Evolutionary conservation across 2,329 filamentous ascomycete genomes (phyloP), one percentile per base, ranked within the genome.

Genomic region (Penicillium sp.): DNA sequence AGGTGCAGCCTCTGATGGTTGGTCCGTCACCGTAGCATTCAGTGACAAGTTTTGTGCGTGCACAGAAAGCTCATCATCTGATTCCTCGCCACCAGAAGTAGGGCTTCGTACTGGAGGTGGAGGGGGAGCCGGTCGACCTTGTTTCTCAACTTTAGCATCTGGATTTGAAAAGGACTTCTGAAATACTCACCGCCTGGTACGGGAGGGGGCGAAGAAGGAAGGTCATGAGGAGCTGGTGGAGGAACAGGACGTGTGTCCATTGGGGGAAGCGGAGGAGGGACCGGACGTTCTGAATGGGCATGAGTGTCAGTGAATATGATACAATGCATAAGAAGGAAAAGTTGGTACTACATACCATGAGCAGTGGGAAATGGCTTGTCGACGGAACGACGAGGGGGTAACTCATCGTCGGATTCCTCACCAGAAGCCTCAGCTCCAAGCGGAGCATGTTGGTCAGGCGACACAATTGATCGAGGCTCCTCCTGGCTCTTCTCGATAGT

Each of bases 1-100:
- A 45, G 82, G 80, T 44, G 83, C 79, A 59, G 79, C 72, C 30
- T 82, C 73, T 2, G 84, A 76, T 56, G 75, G 76, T 56, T 79
- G 76, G 19, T 72, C 73, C 45, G 74, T 73, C 31, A 79, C 73
- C 23, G 78, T 79, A 41, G 81, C 78, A 21, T 76, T 76, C 49
- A 79, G 67, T 19, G 80, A 83, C 57, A 71, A 78, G 69, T 66
- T 83, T 76, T 55, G 81, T 77, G 67, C 78, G 75, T 70, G 84
- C 72, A 71, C 78, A 9, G 90, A 92, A 70, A 93, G 81, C 75
- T 97, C 94, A 74, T 97, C 93, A 69, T 96, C 93, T 48, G 93
- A 95, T 74, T 91, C 91, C 1, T 92, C 96, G 31, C 92, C 93
- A 50, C 88, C 88, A 46, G 91, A 91, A 52, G 84, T 82, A 17